Evolutionary conservation across 306 rosid genomes (phyloP).

Genomic region (Leucaena leucocephala): DNA sequence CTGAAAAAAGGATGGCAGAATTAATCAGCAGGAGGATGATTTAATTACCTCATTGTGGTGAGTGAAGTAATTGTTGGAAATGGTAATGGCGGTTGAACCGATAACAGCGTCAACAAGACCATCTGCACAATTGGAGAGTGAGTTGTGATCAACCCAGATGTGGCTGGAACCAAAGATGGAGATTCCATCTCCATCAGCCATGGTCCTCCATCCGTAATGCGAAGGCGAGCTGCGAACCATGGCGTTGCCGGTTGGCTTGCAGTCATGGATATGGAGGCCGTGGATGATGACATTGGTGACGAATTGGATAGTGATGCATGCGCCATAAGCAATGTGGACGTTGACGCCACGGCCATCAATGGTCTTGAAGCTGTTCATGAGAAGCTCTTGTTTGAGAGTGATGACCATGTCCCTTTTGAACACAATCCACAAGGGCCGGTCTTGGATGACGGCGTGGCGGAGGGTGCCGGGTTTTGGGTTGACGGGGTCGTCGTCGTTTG

Average conservation of each 20-base stretch:
- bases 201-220: slow-evolving; percentile 93
- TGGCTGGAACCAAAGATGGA: slow-evolving; percentile 87
- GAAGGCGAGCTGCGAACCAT: slow-evolving; percentile 95
- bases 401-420: slow-evolving; percentile 97
- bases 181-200: slow-evolving; percentile 90
- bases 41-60: slow-evolving; percentile 77
- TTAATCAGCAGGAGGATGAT: too few species aligned
- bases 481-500: slow-evolving; percentile 68
- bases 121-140: slow-evolving; percentile 81
- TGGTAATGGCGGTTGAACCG: slow-evolving; percentile 92
- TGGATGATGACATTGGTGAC: slow-evolving; percentile 89
- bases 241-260: slow-evolving; percentile 91
- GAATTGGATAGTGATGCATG: slow-evolving; percentile 82
- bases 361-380: slow-evolving; percentile 98
- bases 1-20: too few species aligned
- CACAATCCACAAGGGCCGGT: slow-evolving; percentile 86
- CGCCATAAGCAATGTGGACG: slow-evolving; percentile 93
- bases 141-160: slow-evolving; percentile 92
- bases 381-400: slow-evolving; percentile 81
- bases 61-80: slow-evolving; percentile 90
- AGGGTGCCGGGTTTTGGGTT: slow-evolving; percentile 86
- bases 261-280: slow-evolving; percentile 82
- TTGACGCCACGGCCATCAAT: slow-evolving; percentile 84
- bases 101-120: slow-evolving; percentile 91
- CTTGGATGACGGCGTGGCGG: slow-evolving; percentile 93